phyloP scores from a whole-genome alignment of 805 yeast species.

The Wickerhamiella hasegawae region DNA sequence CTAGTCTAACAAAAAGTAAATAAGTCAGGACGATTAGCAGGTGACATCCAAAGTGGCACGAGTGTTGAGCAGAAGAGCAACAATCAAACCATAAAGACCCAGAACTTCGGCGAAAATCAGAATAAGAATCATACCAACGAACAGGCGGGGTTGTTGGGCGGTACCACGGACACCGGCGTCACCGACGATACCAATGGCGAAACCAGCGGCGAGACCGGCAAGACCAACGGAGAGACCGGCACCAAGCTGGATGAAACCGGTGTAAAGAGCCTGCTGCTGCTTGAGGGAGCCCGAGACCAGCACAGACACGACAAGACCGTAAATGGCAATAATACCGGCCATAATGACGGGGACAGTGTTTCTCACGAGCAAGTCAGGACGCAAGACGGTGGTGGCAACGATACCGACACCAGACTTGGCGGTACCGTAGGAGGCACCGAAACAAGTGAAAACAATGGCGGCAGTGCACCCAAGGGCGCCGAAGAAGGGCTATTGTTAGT shows the following conservation, averaged over 20 bases:
- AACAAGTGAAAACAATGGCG: conserved; percentile 95
- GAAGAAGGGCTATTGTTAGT: conserved; percentile 62
- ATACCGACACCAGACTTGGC: conserved; percentile 99
- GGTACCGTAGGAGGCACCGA: conserved; percentile 98
- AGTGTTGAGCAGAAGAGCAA: conserved; percentile 92
- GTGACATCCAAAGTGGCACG: conserved; percentile 87
- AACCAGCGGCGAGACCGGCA: conserved; percentile 96
- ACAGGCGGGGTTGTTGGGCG: conserved; percentile 95
- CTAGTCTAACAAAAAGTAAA: too few species aligned
- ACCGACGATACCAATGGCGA: conserved; percentile 98
- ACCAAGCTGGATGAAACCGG: conserved; percentile 96
- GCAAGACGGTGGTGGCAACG: conserved; percentile 92
- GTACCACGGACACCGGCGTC: conserved; percentile 99
- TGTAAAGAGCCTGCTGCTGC: conserved; percentile 84
- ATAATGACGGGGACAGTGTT: conserved; percentile 93
- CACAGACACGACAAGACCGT: conserved; percentile 92
- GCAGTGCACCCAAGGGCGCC: conserved; percentile 99
- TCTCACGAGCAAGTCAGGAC: conserved; percentile 90
- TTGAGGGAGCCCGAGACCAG: conserved; percentile 77
- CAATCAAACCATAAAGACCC: conserved; percentile 97
- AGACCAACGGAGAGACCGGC: conserved; percentile 96
- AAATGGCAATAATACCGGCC: conserved; percentile 99
- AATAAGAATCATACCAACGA: conserved; percentile 96
- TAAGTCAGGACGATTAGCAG: conserved; percentile 41
- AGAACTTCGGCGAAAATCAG: conserved; percentile 97